Conservation (phyloP, 257 asterid genomes). For the Solanum rostratum region DNA sequence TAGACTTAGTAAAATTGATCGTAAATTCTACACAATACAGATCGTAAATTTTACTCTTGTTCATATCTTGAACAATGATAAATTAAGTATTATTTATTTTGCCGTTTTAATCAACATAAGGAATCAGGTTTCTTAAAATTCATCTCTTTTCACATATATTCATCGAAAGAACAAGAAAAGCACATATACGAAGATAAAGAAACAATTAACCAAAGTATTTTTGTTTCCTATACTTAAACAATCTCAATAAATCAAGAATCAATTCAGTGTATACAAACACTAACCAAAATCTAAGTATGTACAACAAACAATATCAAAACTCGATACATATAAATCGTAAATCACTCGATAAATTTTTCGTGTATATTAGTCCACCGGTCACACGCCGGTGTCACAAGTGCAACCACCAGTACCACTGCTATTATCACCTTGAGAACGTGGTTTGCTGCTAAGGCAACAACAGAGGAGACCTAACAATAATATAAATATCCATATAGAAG, state of each 20-base stretch:
- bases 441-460: conserved; percentile 10
- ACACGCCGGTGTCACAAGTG: conserved; percentile 5
- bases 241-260: background rate
- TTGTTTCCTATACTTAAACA: too few relatives aligned
- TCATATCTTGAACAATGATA: too few relatives aligned
- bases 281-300: background rate
- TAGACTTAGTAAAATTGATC: too few relatives aligned
- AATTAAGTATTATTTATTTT: too few relatives aligned
- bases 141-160: background rate
- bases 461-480: conserved; percentile 9
- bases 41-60: too few relatives aligned
- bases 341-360: too few relatives aligned
- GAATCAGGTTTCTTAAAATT: too few relatives aligned
- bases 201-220: background rate
- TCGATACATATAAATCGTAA: too few relatives aligned
- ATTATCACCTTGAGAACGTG: conserved; percentile 6
- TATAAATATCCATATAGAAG: conserved; percentile 6
- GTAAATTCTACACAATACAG: too few relatives aligned
- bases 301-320: too few relatives aligned
- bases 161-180: background rate
- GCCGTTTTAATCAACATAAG: too few relatives aligned
- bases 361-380: too few relatives aligned
- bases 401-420: background rate
- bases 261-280: background rate
- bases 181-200: background rate